Evolutionary conservation across 208 protist genomes (phyloP).

Genomic region (Tetramitus jugosus): DNA sequence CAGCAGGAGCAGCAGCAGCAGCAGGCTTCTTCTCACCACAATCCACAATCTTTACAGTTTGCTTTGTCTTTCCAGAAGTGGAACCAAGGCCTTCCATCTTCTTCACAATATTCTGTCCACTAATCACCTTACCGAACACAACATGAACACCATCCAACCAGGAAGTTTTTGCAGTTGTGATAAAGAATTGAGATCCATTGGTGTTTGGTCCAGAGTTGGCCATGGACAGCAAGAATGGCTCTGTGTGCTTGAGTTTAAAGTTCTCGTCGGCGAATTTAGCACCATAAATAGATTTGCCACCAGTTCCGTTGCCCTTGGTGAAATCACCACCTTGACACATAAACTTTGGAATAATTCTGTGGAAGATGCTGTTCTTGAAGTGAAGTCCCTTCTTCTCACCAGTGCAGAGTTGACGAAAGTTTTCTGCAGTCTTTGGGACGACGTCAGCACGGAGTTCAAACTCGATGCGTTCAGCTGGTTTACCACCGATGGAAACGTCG

Average conservation of each 20-base stretch:
- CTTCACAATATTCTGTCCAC: constrained; percentile 61
- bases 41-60: neutral
- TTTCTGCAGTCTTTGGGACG: constrained; percentile 81
- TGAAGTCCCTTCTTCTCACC: constrained; percentile 83
- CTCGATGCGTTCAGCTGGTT: constrained; percentile 59
- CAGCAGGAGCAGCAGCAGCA: neutral
- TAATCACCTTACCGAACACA: constrained; percentile 83
- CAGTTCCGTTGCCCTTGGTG: constrained; percentile 40
- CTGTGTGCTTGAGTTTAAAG: constrained; percentile 67
- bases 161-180: constrained; percentile 65
- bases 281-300: constrained; percentile 44
- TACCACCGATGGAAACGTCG: constrained; percentile 61
- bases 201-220: constrained; percentile 70
- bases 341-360: constrained; percentile 79
- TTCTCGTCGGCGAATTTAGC: constrained; percentile 63
- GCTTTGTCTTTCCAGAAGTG: neutral
- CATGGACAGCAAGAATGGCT: constrained; percentile 70
- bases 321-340: constrained; percentile 62
- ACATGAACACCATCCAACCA: constrained; percentile 88
- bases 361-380: constrained; percentile 89
- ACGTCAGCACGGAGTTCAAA: constrained; percentile 80
- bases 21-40: constrained; percentile 9
- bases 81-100: neutral
- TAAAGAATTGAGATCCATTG: constrained; percentile 84
- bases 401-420: constrained; percentile 80